These are phyloP conservation scores for Primulina tabacum DNA, from an alignment of 257 asterid genomes.

Conservation along the genomic window DNA sequence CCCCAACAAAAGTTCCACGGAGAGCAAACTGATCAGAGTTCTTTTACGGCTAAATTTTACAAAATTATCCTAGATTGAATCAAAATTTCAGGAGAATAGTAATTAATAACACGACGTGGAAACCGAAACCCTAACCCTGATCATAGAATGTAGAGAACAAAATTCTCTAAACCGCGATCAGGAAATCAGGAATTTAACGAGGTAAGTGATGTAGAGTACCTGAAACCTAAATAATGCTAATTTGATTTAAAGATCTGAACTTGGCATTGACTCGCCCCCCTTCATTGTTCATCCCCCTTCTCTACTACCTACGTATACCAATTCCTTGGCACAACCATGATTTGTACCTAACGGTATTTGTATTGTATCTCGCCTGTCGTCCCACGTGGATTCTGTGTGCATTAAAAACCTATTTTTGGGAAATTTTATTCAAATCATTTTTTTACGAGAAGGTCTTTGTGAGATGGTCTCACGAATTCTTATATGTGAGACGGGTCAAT, in stretches of 20 bases:
- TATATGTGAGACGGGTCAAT: too few species aligned
- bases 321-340: not conserved
- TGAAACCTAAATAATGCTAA: constrained; percentile 18
- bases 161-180: constrained; percentile 16
- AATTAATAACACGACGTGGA: constrained; percentile 21
- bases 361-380: not conserved
- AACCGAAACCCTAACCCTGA: constrained; percentile 35
- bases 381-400: not conserved
- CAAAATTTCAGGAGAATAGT: not conserved
- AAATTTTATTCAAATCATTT: too few species aligned
- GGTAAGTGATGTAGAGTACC: constrained; percentile 24
- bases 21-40: not conserved
- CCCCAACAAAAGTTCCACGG: not conserved
- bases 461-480: too few species aligned
- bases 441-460: too few species aligned
- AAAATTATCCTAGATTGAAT: constrained; percentile 4
- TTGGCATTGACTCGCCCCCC: constrained; percentile 14
- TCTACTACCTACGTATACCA: constrained; percentile 7
- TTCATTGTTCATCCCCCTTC: constrained; percentile 17
- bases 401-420: too few species aligned
- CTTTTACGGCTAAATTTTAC: constrained; percentile 1
- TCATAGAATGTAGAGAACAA: constrained; percentile 14
- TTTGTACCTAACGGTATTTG: not conserved
- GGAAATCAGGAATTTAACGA: constrained; percentile 14
- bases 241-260: constrained; percentile 32